Base-by-base conservation (phyloP, 2,329 filamentous ascomycete species). In the Pestalotiopsis sp. region DNA sequence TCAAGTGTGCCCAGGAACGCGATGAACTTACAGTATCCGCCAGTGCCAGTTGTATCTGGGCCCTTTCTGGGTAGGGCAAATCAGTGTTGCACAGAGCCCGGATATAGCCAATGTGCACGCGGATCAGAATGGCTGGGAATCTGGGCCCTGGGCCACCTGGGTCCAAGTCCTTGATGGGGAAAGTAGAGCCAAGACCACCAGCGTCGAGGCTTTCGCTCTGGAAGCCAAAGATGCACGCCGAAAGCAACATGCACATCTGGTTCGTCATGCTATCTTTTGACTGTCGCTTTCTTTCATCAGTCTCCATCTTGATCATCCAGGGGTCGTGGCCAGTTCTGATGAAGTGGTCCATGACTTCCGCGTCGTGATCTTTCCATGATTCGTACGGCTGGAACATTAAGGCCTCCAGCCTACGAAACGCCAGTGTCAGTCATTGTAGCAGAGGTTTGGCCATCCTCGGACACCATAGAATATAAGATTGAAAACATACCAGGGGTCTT, bases 21-120 rank as follows among this genome's bases (percentile, higher is more conserved):
- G 36, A 38, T 13, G 17, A 31, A 36, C 68, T 66, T 69, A 69
- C 68, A 17, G 36, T 27, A 38, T 4, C n/a, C 36, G 64, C 59
- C 7, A 69, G 31, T 9, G 17, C n/a, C 7, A 60, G 11, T 11
- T 66, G 64, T n/a, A 67, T 25, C 38, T 67, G 49, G 3, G 17
- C 14, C 23, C 58, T 62, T 52, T 67, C 66, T 17, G 57, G 2
- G 14, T 62, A 38, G 6, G 66, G 20, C 12, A 58, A 41, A 36
- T 52, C 25, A n/a, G 27, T n/a, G 25, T 62, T 38, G 36, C 66
- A 67, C 20, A 67, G 38, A 13, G 57, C 39, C 20, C 66, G 57
- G 27, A 67, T 36, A 39, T 17, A 63, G 5, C 58, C 66, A 67
- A 52, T 39, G 17, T 62, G 58, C 13, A 67, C 36, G 3, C 31